Evolutionary conservation across 2,329 filamentous ascomycete genomes (phyloP), one percentile per base, ranked within the genome.

Genomic region (Pseudopyrenochaeta lycopersici): DNA sequence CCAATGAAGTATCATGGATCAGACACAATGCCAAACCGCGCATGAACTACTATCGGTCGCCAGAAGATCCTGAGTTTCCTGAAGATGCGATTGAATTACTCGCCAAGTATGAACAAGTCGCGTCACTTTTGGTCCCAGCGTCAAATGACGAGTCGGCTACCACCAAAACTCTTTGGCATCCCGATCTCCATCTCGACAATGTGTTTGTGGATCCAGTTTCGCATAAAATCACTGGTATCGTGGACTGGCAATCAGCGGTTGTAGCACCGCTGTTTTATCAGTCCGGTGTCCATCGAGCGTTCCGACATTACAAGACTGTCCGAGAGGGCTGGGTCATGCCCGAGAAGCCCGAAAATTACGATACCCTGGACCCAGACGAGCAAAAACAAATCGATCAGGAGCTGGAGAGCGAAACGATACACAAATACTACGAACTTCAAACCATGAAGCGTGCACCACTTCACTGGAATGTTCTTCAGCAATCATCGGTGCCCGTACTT

Each of bases 381-480:
- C 54, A 73, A 32, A 67, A 56, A 29, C 40, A 41, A 23, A 52
- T 73, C 9, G 64, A 75, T 15, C 32, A 52, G 10, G 54, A 73
- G 52, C 30, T 74, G n/a, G 68, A 76, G 44, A 74, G 62, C 27
- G 66, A 75, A 49, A 73, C 46, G 0, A 49, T 72, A 0, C 71
- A 75, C 35, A 75, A 75, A 62, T 75, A 68, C 58, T 74, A 75
- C 49, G 65, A 74, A 45, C 64, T 68, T 14, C 66, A 67, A 49
- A 67, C 74, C 1, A 63, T 40, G 39, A 73, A 69, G 31, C 62
- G 64, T 9, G 62, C 66, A 4, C 67, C 71, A 45, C 46, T 17
- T 7, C 71, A 72, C 51, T 75, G 66, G 70, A 56, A 54, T 7
- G 60, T 68, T 18, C 60, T 75, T 15, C 30, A 64, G 38, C 53